These are phyloP conservation scores for Eucalyptus coolabah DNA, from an alignment of 345 rosid genomes.

Conservation along the genomic window DNA sequence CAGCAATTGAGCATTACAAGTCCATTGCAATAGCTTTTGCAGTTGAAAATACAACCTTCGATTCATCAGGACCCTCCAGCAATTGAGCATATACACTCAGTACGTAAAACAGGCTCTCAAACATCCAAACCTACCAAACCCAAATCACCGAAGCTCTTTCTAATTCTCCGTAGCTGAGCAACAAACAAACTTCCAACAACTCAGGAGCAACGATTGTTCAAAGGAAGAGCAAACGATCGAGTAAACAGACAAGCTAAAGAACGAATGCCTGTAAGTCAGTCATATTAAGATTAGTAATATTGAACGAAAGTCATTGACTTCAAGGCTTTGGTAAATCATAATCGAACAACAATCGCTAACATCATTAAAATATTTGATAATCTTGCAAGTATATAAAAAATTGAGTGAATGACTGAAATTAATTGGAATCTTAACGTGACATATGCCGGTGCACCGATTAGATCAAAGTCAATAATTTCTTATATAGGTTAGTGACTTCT, in stretches of 20 bases:
- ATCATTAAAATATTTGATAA: too few relatives aligned
- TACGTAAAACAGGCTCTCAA: background rate
- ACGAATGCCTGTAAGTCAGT: background rate
- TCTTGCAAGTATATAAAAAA: background rate
- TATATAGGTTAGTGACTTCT: rapidly evolving
- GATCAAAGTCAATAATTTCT: background rate
- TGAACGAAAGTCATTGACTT: background rate
- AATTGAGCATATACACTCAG: background rate
- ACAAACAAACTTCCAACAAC: too few relatives aligned
- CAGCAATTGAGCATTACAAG: too few relatives aligned
- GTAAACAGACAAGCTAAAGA: too few relatives aligned
- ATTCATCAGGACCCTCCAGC: background rate
- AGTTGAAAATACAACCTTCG: too few relatives aligned
- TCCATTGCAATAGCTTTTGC: too few relatives aligned
- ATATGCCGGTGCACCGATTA: background rate
- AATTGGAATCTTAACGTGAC: background rate
- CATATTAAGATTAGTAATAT: background rate
- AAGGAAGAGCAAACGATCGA: too few relatives aligned
- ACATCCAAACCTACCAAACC: background rate
- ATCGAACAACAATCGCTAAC: too few relatives aligned
- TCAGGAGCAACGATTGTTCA: too few relatives aligned
- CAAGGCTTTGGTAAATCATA: too few relatives aligned
- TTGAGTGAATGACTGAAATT: background rate
- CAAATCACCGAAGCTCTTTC: too few relatives aligned
- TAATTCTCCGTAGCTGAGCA: too few relatives aligned